A percentile compares a stretch with the other conserved stretches of the same genome.
These are phyloP conservation scores for Scedosporium minutisporum DNA, from an alignment of 2,329 filamentous ascomycete species.

Conservation along the genomic window DNA sequence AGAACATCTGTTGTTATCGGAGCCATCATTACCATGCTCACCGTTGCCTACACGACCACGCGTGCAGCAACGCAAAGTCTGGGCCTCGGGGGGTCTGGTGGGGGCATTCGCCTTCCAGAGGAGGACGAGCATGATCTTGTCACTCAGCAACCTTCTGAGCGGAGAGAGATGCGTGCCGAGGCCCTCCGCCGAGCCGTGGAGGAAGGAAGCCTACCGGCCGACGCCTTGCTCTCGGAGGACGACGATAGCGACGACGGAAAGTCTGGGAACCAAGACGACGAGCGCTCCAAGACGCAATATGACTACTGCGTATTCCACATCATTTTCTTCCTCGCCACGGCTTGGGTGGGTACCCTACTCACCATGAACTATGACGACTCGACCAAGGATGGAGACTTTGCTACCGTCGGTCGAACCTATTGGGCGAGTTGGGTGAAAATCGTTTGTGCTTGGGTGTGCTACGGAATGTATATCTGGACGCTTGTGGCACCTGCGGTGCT, in stretches of 20 bases:
- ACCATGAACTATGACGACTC: slow-evolving; percentile 61
- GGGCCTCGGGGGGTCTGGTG: slow-evolving; percentile 51
- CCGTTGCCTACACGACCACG: slow-evolving; percentile 94
- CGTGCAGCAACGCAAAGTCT: slow-evolving; percentile 87
- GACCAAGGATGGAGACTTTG: slow-evolving; percentile 64
- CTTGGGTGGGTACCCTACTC: slow-evolving; percentile 88
- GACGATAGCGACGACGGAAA: slow-evolving; percentile 52
- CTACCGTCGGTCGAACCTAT: slow-evolving; percentile 87
- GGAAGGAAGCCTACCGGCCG: slow-evolving; percentile 82
- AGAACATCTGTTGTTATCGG: slow-evolving; percentile 87
- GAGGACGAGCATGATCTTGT: slow-evolving; percentile 83
- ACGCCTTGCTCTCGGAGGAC: slow-evolving; percentile 69
- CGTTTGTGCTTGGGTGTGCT: slow-evolving; percentile 93
- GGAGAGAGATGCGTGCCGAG: slow-evolving; percentile 86
- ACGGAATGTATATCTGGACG: slow-evolving; percentile 89
- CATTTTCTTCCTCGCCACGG: slow-evolving; percentile 93
- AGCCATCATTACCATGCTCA: slow-evolving; percentile 91
- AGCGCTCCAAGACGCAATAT: slow-evolving; percentile 84
- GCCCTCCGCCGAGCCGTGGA: slow-evolving; percentile 86
- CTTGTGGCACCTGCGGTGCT: slow-evolving; percentile 76
- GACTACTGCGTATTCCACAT: slow-evolving; percentile 94
- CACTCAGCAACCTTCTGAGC: slow-evolving; percentile 61
- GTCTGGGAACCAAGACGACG: slow-evolving; percentile 68
- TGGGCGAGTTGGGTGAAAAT: slow-evolving; percentile 99
- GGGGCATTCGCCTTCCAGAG: slow-evolving; percentile 51